These are phyloP conservation scores for Pythium grandisporangium DNA, from an alignment of 352 stramenopile genomes.

Conservation along the genomic window DNA sequence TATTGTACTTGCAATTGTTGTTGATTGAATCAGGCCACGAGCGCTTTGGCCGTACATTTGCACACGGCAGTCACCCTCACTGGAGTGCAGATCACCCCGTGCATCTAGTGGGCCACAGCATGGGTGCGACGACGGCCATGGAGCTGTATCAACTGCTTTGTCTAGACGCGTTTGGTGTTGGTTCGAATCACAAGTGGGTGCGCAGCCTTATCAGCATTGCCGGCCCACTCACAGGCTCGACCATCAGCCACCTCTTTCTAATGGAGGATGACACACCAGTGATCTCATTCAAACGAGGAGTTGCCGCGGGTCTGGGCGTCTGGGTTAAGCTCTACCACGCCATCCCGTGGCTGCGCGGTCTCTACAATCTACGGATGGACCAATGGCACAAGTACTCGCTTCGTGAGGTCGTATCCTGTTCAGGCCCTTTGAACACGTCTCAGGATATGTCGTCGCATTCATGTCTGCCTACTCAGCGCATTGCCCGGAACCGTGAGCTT, in stretches of 20 bases:
- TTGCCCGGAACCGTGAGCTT: slow-evolving; percentile 41
- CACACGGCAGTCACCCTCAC: slow-evolving; percentile 4
- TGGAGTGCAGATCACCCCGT: slow-evolving; percentile 17
- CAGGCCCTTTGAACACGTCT: slow-evolving; percentile 27
- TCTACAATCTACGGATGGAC: slow-evolving; percentile 40
- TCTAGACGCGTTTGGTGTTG: slow-evolving; percentile 14
- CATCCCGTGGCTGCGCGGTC: slow-evolving; percentile 30
- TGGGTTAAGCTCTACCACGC: slow-evolving; percentile 36
- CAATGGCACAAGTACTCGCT: slow-evolving; percentile 39
- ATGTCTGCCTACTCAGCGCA: slow-evolving; percentile 28
- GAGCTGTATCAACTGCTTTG: slow-evolving; percentile 24
- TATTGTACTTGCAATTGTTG: too few species aligned
- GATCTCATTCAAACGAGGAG: too few species aligned
- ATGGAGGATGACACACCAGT: slow-evolving; percentile 4
- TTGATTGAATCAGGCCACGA: slow-evolving; percentile 3
- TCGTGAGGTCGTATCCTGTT: slow-evolving; percentile 18
- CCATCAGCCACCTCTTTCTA: slow-evolving; percentile 13
- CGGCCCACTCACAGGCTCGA: slow-evolving; percentile 15
- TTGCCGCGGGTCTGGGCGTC: too few species aligned
- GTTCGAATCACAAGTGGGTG: slow-evolving; percentile 14
- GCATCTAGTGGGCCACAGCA: slow-evolving; percentile 18
- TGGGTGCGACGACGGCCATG: slow-evolving; percentile 19
- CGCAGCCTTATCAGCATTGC: slow-evolving; percentile 15
- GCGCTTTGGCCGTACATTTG: slow-evolving; percentile 10
- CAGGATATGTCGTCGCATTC: slow-evolving; percentile 32